Conservation (phyloP, 352 stramenopile genomes). For the Hyaloperonospora arabidopsidis region DNA sequence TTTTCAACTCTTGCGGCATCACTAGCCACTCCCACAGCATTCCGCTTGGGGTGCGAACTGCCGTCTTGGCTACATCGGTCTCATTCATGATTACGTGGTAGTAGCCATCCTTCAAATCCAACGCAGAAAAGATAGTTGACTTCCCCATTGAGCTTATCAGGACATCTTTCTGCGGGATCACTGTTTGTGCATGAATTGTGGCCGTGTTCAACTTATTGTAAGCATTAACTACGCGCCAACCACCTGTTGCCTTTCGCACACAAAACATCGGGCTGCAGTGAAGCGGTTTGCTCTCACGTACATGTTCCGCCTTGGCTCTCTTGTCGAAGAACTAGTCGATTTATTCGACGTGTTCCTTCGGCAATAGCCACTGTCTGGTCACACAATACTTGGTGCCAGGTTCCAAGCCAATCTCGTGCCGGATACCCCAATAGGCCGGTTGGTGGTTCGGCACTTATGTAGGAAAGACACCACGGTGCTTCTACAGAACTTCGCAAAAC, state of each 20-base stretch:
- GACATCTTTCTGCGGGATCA: background rate
- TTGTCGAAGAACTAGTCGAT: background rate
- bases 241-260: background rate
- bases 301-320: background rate
- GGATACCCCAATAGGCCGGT: constrained; percentile 9
- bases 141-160: too few relatives aligned
- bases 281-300: background rate
- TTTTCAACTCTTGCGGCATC: too few relatives aligned
- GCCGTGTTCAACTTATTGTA: background rate
- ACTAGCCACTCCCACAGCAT: too few relatives aligned
- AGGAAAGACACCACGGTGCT: too few relatives aligned
- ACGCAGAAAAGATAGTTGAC: too few relatives aligned
- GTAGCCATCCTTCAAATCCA: too few relatives aligned
- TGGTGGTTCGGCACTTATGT: too few relatives aligned
- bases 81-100: too few relatives aligned
- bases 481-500: too few relatives aligned
- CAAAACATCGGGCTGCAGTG: background rate
- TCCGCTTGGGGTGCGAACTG: too few relatives aligned
- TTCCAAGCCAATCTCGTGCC: background rate
- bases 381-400: background rate
- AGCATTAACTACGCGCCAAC: background rate
- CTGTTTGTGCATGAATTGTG: background rate
- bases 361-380: background rate
- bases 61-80: too few relatives aligned
- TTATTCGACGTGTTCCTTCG: background rate